phyloP scores from a whole-genome alignment of 176 grass and related monocot genomes.

The Secale cereale region DNA sequence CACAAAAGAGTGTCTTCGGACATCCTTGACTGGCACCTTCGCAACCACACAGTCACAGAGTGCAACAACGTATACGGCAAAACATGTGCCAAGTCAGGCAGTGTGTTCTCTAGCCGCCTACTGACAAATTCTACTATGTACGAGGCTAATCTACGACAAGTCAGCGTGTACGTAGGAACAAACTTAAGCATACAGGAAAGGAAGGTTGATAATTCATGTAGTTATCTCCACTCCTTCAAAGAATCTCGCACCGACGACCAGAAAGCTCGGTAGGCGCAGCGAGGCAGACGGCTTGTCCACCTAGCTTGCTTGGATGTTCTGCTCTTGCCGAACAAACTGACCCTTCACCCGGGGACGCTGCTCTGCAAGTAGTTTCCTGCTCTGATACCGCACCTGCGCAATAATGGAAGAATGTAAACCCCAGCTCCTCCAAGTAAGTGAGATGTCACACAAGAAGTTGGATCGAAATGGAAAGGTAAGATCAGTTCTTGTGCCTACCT shows the following conservation, averaged over 20 bases:
- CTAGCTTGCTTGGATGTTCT: conserved; percentile 42
- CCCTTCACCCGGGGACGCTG: conserved; percentile 92
- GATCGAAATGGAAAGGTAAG: background rate
- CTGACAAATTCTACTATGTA: background rate
- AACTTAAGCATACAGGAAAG: conserved; percentile 7
- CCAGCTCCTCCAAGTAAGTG: background rate
- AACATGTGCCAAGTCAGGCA: background rate
- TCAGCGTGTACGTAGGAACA: conserved; percentile 26
- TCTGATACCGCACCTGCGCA: conserved; percentile 88
- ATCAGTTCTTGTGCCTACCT: conserved; percentile 47
- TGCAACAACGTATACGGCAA: background rate
- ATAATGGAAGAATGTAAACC: conserved; percentile 20
- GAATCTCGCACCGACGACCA: background rate
- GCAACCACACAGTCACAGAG: background rate
- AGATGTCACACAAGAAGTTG: background rate
- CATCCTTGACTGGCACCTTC: background rate
- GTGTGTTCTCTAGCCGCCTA: background rate
- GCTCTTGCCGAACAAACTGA: conserved; percentile 94
- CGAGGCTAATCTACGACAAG: conserved; percentile 24
- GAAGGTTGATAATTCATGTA: background rate
- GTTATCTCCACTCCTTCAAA: background rate
- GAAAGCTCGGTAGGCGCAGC: background rate
- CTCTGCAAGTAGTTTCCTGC: conserved; percentile 91
- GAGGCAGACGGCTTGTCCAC: background rate
- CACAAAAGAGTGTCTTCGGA: background rate